phyloP scores from a whole-genome alignment of 2,329 filamentous ascomycete species.

The Aspergillus quadricinctus region DNA sequence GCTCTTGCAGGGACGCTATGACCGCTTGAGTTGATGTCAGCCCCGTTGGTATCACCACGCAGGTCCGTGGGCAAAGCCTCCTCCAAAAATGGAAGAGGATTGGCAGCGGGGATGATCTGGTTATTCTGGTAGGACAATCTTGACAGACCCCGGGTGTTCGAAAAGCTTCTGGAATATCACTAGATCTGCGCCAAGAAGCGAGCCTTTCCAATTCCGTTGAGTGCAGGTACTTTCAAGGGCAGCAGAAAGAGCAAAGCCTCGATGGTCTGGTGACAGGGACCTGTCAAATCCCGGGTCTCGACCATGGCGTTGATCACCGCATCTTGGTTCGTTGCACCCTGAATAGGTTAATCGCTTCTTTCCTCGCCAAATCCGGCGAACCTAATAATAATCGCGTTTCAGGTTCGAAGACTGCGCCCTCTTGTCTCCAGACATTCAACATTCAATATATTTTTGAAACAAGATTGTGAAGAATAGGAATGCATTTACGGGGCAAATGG shows the following conservation, averaged over 20 bases:
- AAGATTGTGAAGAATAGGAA: background rate
- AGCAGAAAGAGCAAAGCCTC: background rate
- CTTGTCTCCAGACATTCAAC: background rate
- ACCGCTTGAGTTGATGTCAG: background rate
- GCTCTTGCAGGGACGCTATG: background rate
- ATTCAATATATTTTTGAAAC: conserved; percentile 1
- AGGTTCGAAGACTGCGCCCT: conserved; percentile 6
- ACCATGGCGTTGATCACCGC: background rate
- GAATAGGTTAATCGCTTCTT: background rate
- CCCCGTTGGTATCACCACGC: background rate
- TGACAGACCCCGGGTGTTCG: conserved; percentile 2
- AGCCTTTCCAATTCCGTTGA: conserved; percentile 9
- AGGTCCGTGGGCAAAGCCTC: background rate
- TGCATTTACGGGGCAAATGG: background rate
- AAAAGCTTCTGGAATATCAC: conserved; percentile 13
- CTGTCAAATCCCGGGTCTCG: background rate
- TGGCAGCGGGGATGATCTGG: conserved; percentile 5
- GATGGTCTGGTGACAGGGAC: conserved; percentile 8
- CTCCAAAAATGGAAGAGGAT: conserved; percentile 6
- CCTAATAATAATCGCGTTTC: conserved; percentile 10
- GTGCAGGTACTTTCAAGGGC: background rate
- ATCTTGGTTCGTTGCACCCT: conserved; percentile 3
- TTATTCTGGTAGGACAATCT: background rate
- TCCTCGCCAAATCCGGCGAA: background rate
- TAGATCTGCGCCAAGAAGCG: conserved; percentile 5